Base-by-base conservation (phyloP, 371 early-diverging fungal genomes). In the Haplosporangium sp. region DNA sequence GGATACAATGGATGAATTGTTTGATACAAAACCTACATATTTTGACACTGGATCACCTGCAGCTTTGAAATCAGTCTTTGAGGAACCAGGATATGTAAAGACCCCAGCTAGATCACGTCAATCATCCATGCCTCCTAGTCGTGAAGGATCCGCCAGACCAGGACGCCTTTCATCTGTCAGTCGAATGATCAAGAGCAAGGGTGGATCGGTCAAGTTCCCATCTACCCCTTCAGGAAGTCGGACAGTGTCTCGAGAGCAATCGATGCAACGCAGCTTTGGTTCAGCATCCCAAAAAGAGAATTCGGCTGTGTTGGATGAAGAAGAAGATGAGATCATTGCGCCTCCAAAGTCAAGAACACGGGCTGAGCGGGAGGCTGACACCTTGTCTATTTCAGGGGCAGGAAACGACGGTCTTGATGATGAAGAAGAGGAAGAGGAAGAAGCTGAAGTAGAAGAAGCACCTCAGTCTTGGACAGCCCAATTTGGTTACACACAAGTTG, bases 1-100 rank as follows among this genome's bases (percentile, higher is more conserved):
- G 67, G 91, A 93, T 34, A 88, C 88, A 13, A 81, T 81, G 82
- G 82, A 81, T 15, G 82, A 81, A 44, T 89, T 96, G 72, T 92
- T 95, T 71, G 92, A 90, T 56, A 84, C 89, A 4, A 73, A 78
- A 44, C 72, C 76, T 10, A 67, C 44, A 1, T 34, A 39, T 13
- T 59, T 65, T 13, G 66, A 69, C 19, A 15, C 44, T 0, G 69
- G 69, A 48, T 65, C 76, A 4, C 72, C 82, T 42, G 71, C 65
- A 40, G 60, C 79, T 4, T 58, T 81, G 48, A 75, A 75, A 44
- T 81, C 82, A 2, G 59, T 81, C 37, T 81, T 81, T 75, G 82
- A 81, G 55, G 82, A 81, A 47, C 71, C 82, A 50, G 65, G 65
- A n/a, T 61, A 74, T 59, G 58, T 58, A 64, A 67, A 48, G 48